A percentile compares a stretch with the other conserved stretches of the same genome.
Conservation (phyloP, 2,329 filamentous ascomycete genomes). For the Ophiostoma quercus region DNA sequence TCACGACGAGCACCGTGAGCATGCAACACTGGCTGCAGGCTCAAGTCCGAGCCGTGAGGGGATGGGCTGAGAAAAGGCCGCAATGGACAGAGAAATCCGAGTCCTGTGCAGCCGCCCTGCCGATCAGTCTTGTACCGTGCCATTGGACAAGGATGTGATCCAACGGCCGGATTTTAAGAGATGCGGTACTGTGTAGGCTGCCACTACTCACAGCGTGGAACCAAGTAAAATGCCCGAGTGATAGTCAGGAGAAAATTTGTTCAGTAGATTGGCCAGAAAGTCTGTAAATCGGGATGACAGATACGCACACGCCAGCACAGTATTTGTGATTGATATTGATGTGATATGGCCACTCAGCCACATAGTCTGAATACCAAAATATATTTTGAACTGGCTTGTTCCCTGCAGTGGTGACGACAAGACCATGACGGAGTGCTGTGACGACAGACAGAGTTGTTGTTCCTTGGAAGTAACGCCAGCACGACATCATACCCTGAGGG, state of each 20-base stretch:
- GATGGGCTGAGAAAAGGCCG: no score
- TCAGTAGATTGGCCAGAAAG: not conserved
- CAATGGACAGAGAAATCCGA: no score
- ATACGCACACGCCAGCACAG: not conserved
- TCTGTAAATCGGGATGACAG: not conserved
- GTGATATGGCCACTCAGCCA: not conserved
- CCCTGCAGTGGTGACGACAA: not conserved
- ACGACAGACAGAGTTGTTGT: not conserved
- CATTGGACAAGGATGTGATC: not conserved
- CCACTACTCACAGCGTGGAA: no score
- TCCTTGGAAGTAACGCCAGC: not conserved
- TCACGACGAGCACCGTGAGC: not conserved
- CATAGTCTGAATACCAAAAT: no score
- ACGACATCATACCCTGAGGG: conserved; percentile 2
- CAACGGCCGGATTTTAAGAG: not conserved
- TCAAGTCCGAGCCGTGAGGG: not conserved
- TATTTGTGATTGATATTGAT: not conserved
- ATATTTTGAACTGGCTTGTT: not conserved
- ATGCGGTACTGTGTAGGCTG: not conserved
- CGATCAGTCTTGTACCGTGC: not conserved
- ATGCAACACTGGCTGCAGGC: not conserved
- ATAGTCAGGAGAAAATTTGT: not conserved
- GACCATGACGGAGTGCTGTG: not conserved
- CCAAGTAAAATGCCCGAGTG: not conserved
- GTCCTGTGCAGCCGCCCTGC: not conserved